Evolutionary conservation across 768 basidiomycete species (phyloP), one percentile per base, ranked within the genome.

Genomic region (Calocybe gangraenosa): DNA sequence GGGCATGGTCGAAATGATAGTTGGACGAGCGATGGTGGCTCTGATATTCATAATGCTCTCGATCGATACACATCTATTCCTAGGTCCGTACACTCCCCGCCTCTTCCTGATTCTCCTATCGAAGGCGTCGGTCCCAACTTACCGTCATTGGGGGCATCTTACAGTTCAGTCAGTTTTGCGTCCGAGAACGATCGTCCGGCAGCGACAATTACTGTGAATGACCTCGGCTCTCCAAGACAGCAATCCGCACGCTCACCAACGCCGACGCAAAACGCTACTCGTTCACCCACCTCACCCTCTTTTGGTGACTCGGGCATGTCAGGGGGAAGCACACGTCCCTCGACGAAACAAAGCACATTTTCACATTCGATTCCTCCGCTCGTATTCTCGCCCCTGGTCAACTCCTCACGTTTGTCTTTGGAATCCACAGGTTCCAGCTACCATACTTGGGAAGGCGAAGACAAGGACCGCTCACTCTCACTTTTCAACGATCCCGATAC

Each of bases 371-470:
- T 75, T 28, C 76, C 79, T 43, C 74, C 77, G 1, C 73, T 84
- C 40, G 68, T 83, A n/a, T 75, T 91, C 42, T 81, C 84, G 30
- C 82, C 86, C 3, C 64, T 85, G 14, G 75, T 74, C 13, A 90
- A 82, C 50, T 85, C 86, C 6, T 91, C 89, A 21, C 76, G 82
- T 21, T 86, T 87, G 11, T 92, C 90, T 5, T 65, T 92, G 17
- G 86, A 82, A 47, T 90, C 88, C 8, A 75, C 73, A 28, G 87
- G 90, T 13, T 92, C 90, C 2, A 92, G 90, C 62, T 92, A 87
- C 61, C 88, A 91, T 59, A 88, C 88, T 3, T 82, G 75, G 76
- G 85, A 88, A 44, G 81, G 66, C 17, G 79, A 82, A 21, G 42
- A 65, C 52, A 75, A 76, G 46, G 79, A 84, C 50, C 70, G 70